Percentiles rank a stretch among this genome's conserved stretches.
Evolutionary conservation across 495 filamentous ascomycete genomes (phyloP).

Genomic region (Gamarada debralockiae): DNA sequence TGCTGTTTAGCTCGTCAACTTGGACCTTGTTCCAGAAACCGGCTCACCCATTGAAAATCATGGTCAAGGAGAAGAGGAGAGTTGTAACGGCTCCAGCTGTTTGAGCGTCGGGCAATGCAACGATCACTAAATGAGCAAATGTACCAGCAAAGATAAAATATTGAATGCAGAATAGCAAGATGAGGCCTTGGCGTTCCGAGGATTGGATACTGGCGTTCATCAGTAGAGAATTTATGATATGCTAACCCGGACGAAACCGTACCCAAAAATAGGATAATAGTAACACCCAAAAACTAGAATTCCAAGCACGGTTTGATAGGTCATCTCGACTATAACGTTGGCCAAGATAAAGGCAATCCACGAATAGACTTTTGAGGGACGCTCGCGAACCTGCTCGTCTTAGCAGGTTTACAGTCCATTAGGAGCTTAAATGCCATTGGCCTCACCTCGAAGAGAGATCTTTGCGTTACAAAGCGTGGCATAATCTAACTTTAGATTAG

Average conservation of each 20-base stretch:
- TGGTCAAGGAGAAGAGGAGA: conserved; percentile 56
- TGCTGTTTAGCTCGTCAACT: no score
- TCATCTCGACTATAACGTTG: conserved; percentile 67
- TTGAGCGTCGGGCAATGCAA: conserved; percentile 47
- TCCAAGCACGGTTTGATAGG: conserved; percentile 58
- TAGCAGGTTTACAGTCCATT: no score
- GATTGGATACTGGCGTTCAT: conserved; percentile 28
- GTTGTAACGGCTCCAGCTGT: conserved; percentile 53
- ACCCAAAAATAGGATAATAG: conserved; percentile 54
- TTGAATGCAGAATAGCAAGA: conserved; percentile 51
- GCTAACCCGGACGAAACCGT: conserved; percentile 20
- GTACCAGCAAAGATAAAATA: conserved; percentile 67
- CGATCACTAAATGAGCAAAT: conserved; percentile 56
- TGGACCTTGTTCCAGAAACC: conserved; percentile 54
- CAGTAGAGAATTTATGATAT: no score
- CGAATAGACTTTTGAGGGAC: conserved; percentile 64
- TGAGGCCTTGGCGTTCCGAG: conserved; percentile 39
- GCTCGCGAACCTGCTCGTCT: conserved; percentile 41
- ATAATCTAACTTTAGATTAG: conserved; percentile 34
- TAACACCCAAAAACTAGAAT: neutral
- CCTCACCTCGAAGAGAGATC: conserved; percentile 66
- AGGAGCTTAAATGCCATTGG: conserved; percentile 17
- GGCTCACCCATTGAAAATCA: conserved; percentile 64
- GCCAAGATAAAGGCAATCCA: conserved; percentile 67
- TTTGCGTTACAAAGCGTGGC: conserved; percentile 60